phyloP scores from a whole-genome alignment of 225 moss, liverwort and hornwort species.

The Pseudisothecium myosuroides region DNA sequence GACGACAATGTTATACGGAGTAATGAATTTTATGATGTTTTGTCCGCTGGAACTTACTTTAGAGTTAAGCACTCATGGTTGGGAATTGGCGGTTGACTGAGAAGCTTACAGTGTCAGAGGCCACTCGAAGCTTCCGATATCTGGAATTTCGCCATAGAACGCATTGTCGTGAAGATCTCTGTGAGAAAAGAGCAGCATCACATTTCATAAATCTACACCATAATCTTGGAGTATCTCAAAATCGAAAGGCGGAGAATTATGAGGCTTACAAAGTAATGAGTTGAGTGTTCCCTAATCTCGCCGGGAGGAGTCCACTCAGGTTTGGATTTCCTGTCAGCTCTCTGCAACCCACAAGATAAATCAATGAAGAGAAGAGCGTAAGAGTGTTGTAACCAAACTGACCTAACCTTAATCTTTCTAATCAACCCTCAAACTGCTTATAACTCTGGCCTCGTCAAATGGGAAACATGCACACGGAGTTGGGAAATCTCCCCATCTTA shows the following conservation, averaged over 20 bases:
- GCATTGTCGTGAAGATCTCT: conserved; percentile 7
- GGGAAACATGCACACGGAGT: neutral
- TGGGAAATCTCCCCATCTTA: neutral
- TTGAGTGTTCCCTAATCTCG: neutral
- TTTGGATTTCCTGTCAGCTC: neutral
- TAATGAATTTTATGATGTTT: neutral
- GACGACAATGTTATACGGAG: too few relatives aligned
- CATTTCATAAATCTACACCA: neutral
- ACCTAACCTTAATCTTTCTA: neutral
- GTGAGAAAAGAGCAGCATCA: neutral
- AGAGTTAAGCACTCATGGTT: too few relatives aligned
- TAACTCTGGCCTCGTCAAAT: neutral
- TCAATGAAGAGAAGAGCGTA: neutral
- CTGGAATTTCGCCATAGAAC: neutral
- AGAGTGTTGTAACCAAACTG: neutral
- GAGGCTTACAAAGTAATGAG: neutral
- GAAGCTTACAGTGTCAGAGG: neutral
- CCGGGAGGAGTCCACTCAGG: neutral
- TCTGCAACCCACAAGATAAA: neutral
- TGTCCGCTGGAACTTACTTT: neutral
- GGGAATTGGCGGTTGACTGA: neutral
- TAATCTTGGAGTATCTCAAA: too few relatives aligned
- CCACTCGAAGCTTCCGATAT: neutral
- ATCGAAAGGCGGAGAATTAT: neutral
- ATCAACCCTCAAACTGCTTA: neutral